Base-by-base conservation (phyloP, 1,284 basidiomycete species). In the Melampsora larici-populina region DNA sequence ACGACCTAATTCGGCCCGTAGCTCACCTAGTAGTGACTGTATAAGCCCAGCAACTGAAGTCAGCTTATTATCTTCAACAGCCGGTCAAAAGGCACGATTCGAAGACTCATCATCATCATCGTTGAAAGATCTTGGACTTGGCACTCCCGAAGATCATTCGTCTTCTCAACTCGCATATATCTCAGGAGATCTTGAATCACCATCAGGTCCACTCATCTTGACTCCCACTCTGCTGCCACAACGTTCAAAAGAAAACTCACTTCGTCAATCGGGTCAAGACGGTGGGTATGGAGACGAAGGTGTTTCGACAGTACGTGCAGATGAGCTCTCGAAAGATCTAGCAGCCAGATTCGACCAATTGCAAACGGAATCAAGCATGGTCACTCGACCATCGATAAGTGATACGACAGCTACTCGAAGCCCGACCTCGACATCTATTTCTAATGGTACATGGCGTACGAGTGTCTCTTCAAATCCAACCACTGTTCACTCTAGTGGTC, bases 391-490 rank as follows among this genome's bases (percentile, higher is more conserved):
- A 31, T 26, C 29, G 29, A 24, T 29, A 15, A 60, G 55, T 18
- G 55, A 60, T 24, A 60, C 55, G 55, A 26, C 55, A 31, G 29
- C 55, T 65, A 26, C 63, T 11, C 36, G 31, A 5, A 65, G 29
- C 13, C 36, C 63, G 63, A n/a, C 31, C 63, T 65, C 63, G 29
- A 33, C 31, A n/a, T 40, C 63, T 11, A 65, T 65, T 5, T 65
- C 63, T 17, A 33, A n/a, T 31, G 31, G 63, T 31, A 33, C 63
- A 36, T 60, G 55, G 55, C 63, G 31, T 17, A 78, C 62, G 4
- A 78, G 69, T 55, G 24, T 55, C 18, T 64, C 69, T 15, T 78
- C 76, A 15, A 71, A 67, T 4, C n/a, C 75, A 17, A 70, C 58
- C 15, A 48, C 67, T 4, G 55, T 31, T 24, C 33, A 40, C 29